Percentiles rank a stretch among this genome's conserved stretches.
These are phyloP conservation scores for Scedosporium boydii DNA, from an alignment of 2,329 filamentous ascomycete species.

Conservation along the genomic window DNA sequence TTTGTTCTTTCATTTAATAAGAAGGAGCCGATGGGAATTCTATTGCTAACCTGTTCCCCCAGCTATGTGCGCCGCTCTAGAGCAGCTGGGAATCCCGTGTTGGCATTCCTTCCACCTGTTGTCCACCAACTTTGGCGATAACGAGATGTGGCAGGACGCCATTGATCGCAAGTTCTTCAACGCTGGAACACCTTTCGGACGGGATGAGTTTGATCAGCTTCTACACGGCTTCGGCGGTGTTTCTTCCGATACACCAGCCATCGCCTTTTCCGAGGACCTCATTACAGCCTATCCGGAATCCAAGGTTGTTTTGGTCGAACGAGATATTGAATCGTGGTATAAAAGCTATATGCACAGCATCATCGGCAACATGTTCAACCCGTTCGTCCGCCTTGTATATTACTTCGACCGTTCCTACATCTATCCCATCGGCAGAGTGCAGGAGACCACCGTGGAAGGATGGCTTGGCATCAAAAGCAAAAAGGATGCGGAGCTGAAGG, in stretches of 20 bases:
- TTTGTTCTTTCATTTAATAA: too few species aligned
- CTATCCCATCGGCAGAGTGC: slow-evolving; percentile 7
- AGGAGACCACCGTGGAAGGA: background rate
- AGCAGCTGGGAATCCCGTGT: slow-evolving; percentile 12
- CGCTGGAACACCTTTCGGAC: slow-evolving; percentile 9
- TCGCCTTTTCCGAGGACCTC: slow-evolving; percentile 21
- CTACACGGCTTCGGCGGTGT: slow-evolving; percentile 19
- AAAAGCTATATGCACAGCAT: slow-evolving; percentile 10
- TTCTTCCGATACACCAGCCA: slow-evolving; percentile 28
- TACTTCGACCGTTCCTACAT: slow-evolving; percentile 7
- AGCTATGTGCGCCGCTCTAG: slow-evolving; percentile 12
- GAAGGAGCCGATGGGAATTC: background rate
- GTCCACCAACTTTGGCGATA: slow-evolving; percentile 13
- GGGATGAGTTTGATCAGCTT: slow-evolving; percentile 13
- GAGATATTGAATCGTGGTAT: slow-evolving; percentile 19
- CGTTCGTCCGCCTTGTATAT: background rate
- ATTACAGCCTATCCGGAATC: slow-evolving; percentile 31
- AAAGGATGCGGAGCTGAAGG: slow-evolving; percentile 3
- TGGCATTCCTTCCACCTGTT: slow-evolving; percentile 12
- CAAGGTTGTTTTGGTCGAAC: slow-evolving; percentile 26
- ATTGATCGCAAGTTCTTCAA: slow-evolving; percentile 13
- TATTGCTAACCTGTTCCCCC: background rate
- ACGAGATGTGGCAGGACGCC: slow-evolving; percentile 15
- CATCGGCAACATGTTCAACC: slow-evolving; percentile 7
- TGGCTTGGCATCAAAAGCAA: slow-evolving; percentile 7